Conservation (phyloP, 768 basidiomycete genomes). For the Tulasnella sp. region DNA sequence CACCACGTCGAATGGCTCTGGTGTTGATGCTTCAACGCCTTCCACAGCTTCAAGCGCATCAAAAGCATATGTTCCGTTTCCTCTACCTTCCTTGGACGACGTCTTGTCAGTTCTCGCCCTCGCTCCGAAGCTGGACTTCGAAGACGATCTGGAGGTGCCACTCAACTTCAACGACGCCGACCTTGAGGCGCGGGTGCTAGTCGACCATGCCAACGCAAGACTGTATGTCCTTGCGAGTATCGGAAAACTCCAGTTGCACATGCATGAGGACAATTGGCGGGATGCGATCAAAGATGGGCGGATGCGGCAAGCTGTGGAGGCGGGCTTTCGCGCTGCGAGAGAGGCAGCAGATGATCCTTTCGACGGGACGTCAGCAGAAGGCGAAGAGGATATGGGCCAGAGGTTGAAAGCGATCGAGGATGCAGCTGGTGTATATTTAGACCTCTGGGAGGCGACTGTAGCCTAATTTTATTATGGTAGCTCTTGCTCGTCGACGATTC, state of each 20-base stretch:
- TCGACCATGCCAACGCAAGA: not conserved
- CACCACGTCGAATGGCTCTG: not conserved
- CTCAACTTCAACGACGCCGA: not conserved
- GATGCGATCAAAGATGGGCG: not conserved
- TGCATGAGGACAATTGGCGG: not conserved
- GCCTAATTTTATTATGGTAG: not conserved
- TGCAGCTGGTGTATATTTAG: slow-evolving; percentile 8
- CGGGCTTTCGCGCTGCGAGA: not conserved
- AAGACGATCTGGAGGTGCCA: not conserved
- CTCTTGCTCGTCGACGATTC: not conserved
- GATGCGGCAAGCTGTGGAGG: not conserved
- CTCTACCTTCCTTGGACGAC: not conserved
- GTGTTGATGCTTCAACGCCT: not conserved
- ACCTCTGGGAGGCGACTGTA: not conserved
- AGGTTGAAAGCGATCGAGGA: slow-evolving; percentile 2
- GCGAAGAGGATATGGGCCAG: not conserved
- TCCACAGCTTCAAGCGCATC: not conserved
- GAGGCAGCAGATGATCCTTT: not conserved
- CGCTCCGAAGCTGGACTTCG: not conserved
- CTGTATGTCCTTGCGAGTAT: not conserved
- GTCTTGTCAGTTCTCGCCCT: not conserved
- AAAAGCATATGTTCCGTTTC: not conserved
- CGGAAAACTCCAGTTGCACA: not conserved
- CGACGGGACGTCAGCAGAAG: not conserved
- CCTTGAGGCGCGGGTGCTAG: not conserved